phyloP scores from a whole-genome alignment of 192 early-diverging fungal genomes.

The Podila verticillata region DNA sequence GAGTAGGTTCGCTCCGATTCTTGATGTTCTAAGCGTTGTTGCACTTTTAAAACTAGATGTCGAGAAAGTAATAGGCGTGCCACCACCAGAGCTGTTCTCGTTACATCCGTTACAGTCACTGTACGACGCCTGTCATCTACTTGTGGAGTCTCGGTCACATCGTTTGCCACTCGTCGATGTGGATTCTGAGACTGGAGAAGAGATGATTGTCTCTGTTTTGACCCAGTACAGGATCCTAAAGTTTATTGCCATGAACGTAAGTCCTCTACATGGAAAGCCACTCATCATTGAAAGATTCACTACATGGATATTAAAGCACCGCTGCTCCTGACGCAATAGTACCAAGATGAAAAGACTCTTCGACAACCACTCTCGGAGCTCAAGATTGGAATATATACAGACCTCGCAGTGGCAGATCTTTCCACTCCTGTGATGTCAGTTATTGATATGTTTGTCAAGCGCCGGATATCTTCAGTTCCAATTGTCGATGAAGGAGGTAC shows the following conservation, averaged over 20 bases:
- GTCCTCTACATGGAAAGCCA: not conserved
- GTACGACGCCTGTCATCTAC: constrained; percentile 84
- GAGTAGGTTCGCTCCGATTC: no score
- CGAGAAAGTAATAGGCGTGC: constrained; percentile 64
- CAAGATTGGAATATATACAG: constrained; percentile 88
- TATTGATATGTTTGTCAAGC: constrained; percentile 91
- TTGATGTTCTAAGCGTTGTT: no score
- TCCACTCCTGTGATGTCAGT: constrained; percentile 88
- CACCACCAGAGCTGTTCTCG: constrained; percentile 73
- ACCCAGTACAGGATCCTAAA: constrained; percentile 89
- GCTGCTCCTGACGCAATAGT: constrained; percentile 6
- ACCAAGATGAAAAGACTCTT: constrained; percentile 70
- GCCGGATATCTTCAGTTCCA: constrained; percentile 91
- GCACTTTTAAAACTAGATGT: constrained; percentile 68
- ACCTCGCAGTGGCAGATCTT: constrained; percentile 82
- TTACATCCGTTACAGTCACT: constrained; percentile 88
- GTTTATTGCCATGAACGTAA: constrained; percentile 87
- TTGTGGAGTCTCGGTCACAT: constrained; percentile 86
- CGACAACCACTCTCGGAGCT: constrained; percentile 77
- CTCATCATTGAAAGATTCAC: no score
- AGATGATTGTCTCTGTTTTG: constrained; percentile 92
- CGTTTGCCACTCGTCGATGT: constrained; percentile 90
- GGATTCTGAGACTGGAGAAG: constrained; percentile 74
- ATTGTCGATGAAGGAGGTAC: constrained; percentile 87
- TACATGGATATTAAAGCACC: no score